phyloP scores from a whole-genome alignment of 228 moss, liverwort and hornwort species.

The Sphagnum fallax region DNA sequence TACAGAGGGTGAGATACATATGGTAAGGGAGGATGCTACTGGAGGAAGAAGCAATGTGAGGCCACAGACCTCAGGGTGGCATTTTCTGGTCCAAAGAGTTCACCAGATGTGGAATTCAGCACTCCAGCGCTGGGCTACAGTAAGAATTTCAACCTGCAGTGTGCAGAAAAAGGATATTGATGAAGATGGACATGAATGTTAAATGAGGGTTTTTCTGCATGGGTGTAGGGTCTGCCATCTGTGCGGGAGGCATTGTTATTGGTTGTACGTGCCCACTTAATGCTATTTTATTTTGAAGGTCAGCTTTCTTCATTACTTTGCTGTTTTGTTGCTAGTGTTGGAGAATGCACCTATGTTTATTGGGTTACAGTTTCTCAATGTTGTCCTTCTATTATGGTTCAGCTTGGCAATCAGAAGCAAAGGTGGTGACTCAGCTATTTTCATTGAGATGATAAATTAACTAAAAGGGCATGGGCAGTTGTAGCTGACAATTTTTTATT shows the following conservation, averaged over 20 bases:
- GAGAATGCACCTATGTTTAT: too few species aligned
- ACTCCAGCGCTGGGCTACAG: conserved; percentile 84
- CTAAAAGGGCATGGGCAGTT: too few species aligned
- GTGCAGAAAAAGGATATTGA: not conserved
- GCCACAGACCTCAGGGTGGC: conserved; percentile 19
- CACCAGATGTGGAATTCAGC: conserved; percentile 42
- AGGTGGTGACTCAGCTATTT: too few species aligned
- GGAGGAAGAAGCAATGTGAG: conserved; percentile 5
- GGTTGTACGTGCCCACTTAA: conserved; percentile 86
- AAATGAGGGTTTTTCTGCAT: conserved; percentile 1
- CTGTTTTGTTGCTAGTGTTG: too few species aligned
- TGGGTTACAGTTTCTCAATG: too few species aligned
- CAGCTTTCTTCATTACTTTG: not conserved
- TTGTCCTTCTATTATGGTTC: too few species aligned
- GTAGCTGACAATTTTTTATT: too few species aligned
- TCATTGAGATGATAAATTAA: too few species aligned
- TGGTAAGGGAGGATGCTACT: conserved; percentile 18
- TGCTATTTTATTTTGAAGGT: conserved; percentile 99
- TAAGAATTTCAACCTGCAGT: conserved; percentile 11
- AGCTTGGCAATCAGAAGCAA: too few species aligned
- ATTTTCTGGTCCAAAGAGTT: conserved; percentile 32
- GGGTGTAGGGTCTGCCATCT: conserved; percentile 76
- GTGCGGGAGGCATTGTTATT: conserved; percentile 81
- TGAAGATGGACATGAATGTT: not conserved
- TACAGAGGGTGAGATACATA: conserved; percentile 23